Evolutionary conservation across 768 basidiomycete genomes (phyloP).

Genomic region (Amanita rimosa): DNA sequence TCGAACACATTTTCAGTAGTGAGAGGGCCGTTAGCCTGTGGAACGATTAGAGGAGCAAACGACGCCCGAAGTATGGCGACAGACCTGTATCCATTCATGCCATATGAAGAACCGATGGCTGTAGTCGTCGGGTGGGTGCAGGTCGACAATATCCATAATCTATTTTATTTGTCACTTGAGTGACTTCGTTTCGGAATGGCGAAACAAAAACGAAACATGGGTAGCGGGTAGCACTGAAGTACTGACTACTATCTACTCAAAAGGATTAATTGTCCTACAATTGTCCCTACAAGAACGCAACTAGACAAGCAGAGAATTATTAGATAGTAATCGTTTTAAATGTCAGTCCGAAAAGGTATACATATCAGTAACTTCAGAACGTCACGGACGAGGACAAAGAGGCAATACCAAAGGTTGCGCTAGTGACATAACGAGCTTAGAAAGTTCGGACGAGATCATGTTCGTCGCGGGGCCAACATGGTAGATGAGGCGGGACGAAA

Average conservation of each 20-base stretch:
- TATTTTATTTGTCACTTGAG: no score
- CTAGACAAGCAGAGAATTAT: neutral
- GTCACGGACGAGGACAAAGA: neutral
- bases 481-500: slow-evolving; percentile 45
- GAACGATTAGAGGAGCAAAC: slow-evolving; percentile 2
- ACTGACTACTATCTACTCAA: neutral
- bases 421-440: slow-evolving; percentile 9
- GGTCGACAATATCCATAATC: slow-evolving; percentile 40
- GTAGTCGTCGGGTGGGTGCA: slow-evolving; percentile 76
- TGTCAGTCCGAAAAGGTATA: slow-evolving; percentile 6
- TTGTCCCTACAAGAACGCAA: neutral
- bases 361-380: neutral
- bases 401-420: neutral
- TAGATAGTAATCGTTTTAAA: neutral
- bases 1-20: slow-evolving; percentile 74
- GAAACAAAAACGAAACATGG: no score
- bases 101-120: slow-evolving; percentile 79
- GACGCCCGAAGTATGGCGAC: slow-evolving; percentile 5
- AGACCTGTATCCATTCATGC: slow-evolving; percentile 83
- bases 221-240: no score
- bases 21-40: slow-evolving; percentile 66
- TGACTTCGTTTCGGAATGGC: no score
- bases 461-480: slow-evolving; percentile 51
- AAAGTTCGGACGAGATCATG: slow-evolving; percentile 46
- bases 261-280: neutral